A percentile compares a stretch with the other conserved stretches of the same genome.
These are phyloP conservation scores for Naganishia vaughanmartiniae DNA, from an alignment of 768 basidiomycete species.

Conservation along the genomic window DNA sequence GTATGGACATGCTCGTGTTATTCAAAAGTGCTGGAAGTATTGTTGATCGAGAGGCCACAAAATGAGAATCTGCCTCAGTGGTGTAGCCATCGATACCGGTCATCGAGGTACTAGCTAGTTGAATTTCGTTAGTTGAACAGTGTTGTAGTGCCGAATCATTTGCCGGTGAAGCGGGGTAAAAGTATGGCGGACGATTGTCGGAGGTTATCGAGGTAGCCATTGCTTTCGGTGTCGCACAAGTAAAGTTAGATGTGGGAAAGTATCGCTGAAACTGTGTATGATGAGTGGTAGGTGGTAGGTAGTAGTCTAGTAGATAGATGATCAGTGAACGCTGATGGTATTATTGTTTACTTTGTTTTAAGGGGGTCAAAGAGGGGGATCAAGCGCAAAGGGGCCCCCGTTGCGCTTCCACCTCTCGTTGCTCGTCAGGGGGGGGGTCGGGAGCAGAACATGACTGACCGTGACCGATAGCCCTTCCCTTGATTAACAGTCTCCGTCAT, in stretches of 20 bases:
- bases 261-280: background rate
- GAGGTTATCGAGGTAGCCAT: background rate
- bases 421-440: too few species aligned
- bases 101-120: constrained; percentile 17
- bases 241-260: too few species aligned
- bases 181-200: constrained; percentile 3
- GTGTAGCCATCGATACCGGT: background rate
- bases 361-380: background rate
- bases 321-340: constrained; percentile 1
- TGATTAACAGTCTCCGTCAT: background rate
- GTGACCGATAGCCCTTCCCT: background rate
- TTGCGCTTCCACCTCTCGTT: too few species aligned
- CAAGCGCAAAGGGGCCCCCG: too few species aligned
- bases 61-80: background rate
- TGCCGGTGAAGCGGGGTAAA: constrained; percentile 5
- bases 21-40: constrained; percentile 1
- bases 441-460: too few species aligned
- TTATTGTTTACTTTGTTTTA: constrained; percentile 18
- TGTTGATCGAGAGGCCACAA: background rate
- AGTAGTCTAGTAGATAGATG: background rate
- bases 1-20: constrained; percentile 1
- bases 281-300: background rate
- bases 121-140: constrained; percentile 18
- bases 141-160: constrained; percentile 10
- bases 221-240: background rate